Evolutionary conservation across 768 basidiomycete genomes (phyloP), one percentile per base, ranked within the genome.

Genomic region (Tricholomella constricta): DNA sequence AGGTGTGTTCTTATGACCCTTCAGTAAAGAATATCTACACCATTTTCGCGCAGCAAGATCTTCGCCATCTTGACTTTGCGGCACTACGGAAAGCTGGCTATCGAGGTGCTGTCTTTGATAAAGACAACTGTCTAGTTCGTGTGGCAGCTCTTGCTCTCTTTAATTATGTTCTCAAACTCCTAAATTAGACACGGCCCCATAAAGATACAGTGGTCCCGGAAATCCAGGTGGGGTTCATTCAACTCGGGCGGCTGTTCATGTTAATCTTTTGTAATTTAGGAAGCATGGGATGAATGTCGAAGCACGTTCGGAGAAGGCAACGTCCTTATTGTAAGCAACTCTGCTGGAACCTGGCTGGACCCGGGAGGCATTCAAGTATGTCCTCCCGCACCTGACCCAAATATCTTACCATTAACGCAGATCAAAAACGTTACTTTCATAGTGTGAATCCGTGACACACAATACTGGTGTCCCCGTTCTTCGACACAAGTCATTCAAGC

Each of bases 61-160:
- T 95, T 62, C 89, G 91, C 77, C 79, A 87, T 58, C 77, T 95
- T 62, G 83, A 95, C 69, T 94, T 92, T 76, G 60, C 60, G 8
- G 84, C 84, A 32, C 75, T 98, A 34, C 80, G 80, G 51, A 75
- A 77, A 51, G 83, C 85, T 7, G 94, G 95, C 4, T 94, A 92
- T 66, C 82, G 84, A 41, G 94, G 90, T n/a, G 91, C 88, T 3
- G 84, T 99, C 1, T 89, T 98, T 60, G 96, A 98, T 79, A 98
- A 98, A 72, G 96, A 99, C 65, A 98, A 99, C 62, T 98, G 96
- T 65, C 72, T 98, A 59, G 96, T 92, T 58, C 25, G 88, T 73
- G 15, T 29, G 10, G n/a, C 3, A 15, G 20, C 22, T 20, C 34
- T 43, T 46, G 19, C 12, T 19, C 27, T 9, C 6, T 45, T 4